Percentiles rank a stretch among this genome's conserved stretches.
Evolutionary conservation across 2,329 filamentous ascomycete species (phyloP).

Genomic region (Aspergillus puulaauensis): DNA sequence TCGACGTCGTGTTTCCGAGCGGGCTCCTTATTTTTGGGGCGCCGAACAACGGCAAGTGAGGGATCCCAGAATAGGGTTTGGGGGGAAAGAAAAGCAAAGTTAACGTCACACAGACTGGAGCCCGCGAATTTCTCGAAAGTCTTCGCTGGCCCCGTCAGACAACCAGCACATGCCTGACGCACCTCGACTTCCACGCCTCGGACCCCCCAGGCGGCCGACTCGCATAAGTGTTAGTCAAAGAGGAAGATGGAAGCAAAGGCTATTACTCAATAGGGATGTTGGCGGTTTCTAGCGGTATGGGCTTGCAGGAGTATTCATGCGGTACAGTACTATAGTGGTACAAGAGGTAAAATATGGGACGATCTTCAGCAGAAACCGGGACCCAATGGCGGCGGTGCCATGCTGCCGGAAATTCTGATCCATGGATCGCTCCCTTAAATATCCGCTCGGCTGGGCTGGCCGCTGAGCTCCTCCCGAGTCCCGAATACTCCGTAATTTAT

Average conservation of each 20-base stretch:
- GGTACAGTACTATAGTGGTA: neutral
- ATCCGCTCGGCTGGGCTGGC: conserved; percentile 16
- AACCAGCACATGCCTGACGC: neutral
- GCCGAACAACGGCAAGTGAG: no score
- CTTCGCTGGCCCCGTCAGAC: neutral
- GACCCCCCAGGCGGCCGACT: neutral
- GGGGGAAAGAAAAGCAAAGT: neutral
- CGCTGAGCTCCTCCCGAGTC: neutral
- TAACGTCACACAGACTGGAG: neutral
- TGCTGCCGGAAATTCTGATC: conserved; percentile 26
- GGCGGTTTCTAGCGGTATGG: conserved; percentile 1
- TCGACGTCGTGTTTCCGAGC: neutral
- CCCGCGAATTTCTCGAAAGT: neutral
- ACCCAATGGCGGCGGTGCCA: conserved; percentile 32
- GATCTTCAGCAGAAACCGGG: conserved; percentile 21
- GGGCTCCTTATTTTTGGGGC: neutral
- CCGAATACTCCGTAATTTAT: conserved; percentile 3
- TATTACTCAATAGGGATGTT: neutral
- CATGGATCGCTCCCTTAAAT: conserved; percentile 15
- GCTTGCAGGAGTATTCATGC: neutral
- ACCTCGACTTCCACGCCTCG: neutral
- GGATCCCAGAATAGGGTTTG: neutral
- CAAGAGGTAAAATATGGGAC: conserved; percentile 12
- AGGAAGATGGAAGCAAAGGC: neutral
- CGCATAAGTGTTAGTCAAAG: neutral